phyloP scores from a whole-genome alignment of 805 yeast species.

The Grigorovia transvaalensis region DNA sequence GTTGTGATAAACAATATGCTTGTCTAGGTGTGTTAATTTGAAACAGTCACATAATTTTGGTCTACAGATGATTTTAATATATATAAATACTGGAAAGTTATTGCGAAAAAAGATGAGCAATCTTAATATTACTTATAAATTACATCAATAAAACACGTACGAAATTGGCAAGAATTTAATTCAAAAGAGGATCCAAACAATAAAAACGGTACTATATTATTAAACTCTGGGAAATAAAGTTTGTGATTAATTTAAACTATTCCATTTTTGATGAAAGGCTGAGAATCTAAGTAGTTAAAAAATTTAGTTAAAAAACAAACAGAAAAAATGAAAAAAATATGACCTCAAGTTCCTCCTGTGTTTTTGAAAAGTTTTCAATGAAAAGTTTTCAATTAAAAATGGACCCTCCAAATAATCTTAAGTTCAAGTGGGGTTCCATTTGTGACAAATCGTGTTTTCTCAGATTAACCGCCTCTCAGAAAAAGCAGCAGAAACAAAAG shows the following conservation, averaged over 20 bases:
- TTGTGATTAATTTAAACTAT: background rate
- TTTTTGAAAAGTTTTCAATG: background rate
- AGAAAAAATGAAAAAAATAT: no score
- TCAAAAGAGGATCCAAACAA: no score
- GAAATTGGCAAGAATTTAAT: background rate
- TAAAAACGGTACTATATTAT: background rate
- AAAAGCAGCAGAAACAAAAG: no score
- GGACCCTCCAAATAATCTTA: no score
- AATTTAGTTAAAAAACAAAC: no score
- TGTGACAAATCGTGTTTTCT: no score
- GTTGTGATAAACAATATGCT: background rate
- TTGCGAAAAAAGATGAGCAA: background rate
- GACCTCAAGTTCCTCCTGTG: background rate
- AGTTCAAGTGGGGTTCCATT: no score
- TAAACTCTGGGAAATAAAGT: background rate
- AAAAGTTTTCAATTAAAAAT: no score
- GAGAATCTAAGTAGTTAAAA: background rate
- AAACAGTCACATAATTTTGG: background rate
- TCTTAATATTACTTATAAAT: no score
- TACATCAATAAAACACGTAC: background rate
- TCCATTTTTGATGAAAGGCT: background rate
- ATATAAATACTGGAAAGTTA: no score
- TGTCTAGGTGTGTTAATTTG: background rate
- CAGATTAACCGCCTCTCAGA: no score
- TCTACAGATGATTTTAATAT: background rate